Base-by-base conservation (phyloP, 805 yeast genomes). In the Metschnikowia amazonensis region DNA sequence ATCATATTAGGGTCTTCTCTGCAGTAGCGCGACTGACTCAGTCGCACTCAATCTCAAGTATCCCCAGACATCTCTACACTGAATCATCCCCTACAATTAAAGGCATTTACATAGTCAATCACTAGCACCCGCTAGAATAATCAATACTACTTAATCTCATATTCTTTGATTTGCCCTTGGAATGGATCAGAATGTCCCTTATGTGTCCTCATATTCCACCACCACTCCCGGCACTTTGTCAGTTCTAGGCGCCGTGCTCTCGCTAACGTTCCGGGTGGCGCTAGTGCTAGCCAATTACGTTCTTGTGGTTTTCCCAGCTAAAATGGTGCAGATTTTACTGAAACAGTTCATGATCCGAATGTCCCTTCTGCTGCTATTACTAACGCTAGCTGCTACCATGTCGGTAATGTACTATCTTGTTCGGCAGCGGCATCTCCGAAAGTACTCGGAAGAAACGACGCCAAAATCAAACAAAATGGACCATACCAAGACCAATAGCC, bases 371-470 rank as follows among this genome's bases (percentile, higher is more conserved):
- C 67, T 81, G 16, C 47, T 82, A 2, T 49, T 76, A 1, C 43
- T 72, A 0, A 45, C 70, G 4, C 36, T 69, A 3, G 42, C 63
- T 0, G 44, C 66, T 0, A 48, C 71, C 1, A 55, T 65, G 1
- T 60, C 69, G 0, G 46, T 71, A 1, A 58, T 70, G 17, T 76
- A 76, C 57, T 67, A 77, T 1, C 57, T 80, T 32, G 74, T 84
- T 5, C 66, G 94, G 36, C 84, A 86, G 64, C 75, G 76, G 43
- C 81, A 80, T 45, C 65, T 84, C 17, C 82, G 87, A 0, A 67
- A 73, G 9, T 86, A 86, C 60, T 80, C 90, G 4, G 58, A 59
- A 18, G 59, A 60, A 36, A 62, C 69, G 6, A 56, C 60, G 43
- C 58, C 59, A 3, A 44, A 43, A 48, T 20, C 21, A 20, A 40